Percentiles rank a stretch among this genome's conserved stretches.
phyloP scores from a whole-genome alignment of 257 asterid species.

The Lycium ferocissimum region DNA sequence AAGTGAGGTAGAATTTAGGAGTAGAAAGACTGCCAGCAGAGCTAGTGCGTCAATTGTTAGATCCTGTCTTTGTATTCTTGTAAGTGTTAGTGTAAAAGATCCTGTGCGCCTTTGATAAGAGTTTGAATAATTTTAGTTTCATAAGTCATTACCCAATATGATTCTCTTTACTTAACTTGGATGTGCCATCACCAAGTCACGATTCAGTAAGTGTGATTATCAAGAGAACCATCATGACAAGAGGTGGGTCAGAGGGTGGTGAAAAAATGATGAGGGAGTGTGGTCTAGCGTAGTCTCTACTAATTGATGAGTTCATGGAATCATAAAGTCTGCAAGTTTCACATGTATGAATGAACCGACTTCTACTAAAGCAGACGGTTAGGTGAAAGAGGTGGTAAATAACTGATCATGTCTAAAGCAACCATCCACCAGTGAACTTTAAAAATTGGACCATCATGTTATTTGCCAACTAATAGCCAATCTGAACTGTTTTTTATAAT shows the following conservation, averaged over 20 bases:
- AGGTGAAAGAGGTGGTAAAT: background rate
- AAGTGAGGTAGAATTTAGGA: background rate
- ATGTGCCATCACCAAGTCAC: background rate
- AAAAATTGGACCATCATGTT: background rate
- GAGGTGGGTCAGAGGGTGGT: background rate
- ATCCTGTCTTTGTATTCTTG: background rate
- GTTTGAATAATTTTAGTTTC: constrained; percentile 9
- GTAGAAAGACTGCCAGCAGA: background rate
- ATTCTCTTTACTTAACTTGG: background rate
- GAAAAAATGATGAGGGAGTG: background rate
- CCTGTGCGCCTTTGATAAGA: background rate
- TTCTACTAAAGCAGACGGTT: background rate
- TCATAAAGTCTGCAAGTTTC: background rate
- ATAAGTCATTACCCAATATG: background rate
- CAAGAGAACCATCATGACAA: background rate
- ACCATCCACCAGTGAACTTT: background rate
- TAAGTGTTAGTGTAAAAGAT: background rate
- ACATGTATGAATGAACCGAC: constrained; percentile 12
- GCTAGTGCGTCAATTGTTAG: background rate
- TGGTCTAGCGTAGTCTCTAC: background rate
- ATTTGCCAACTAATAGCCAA: background rate
- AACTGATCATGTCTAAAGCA: background rate
- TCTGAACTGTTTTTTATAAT: background rate
- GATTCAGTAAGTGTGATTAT: constrained; percentile 13
- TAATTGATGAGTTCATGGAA: background rate